Base-by-base conservation (phyloP, 176 grass and related monocot species). In the Phoenix roebelenii region DNA sequence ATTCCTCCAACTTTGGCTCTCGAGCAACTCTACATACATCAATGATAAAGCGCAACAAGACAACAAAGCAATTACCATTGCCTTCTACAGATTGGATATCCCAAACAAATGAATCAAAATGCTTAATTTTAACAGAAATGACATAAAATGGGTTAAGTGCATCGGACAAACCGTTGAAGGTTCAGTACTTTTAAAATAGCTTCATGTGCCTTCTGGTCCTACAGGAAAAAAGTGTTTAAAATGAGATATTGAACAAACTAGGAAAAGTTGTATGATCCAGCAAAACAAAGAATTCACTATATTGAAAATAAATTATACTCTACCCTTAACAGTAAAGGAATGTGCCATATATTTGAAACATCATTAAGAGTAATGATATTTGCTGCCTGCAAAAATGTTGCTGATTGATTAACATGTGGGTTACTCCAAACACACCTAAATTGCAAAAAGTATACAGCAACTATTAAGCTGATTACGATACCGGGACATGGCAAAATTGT, bases 151-250 rank as follows among this genome's bases (percentile, higher is more conserved):
- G 35, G 35, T 44, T 44, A 9, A 50, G 57, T 3, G 22, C 54
- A 58, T 49, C 60, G 70, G 26, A 66, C 79, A 55, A 79, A 98
- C 93, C 77, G 57, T 72, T 83, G 84, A 63, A 98, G 79, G 60
- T 92, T 89, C 67, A 98, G 54, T 73, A 85, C 64, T 83, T 83
- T 92, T 30, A 92, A 72, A 80, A 98, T 87, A 70, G 84, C 77
- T 75, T 98, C 93, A 83, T 98, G 93, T 63, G 87, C 82, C 82
- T 85, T 98, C 78, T 98, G 93, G 24, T 98, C 93, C 93, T 98
- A 56, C 25, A 76, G 17, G 77, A 57, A 76, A 55, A 15, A 54
- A 35, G 26, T 15, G 30, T 20, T 7, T 67, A 12, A 44, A 44
- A 44, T 44, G 35, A 12, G 35, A 50, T 50, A 50, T 51, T 3